Conservation (phyloP, 768 basidiomycete genomes). For the Lactarius evosmus region DNA sequence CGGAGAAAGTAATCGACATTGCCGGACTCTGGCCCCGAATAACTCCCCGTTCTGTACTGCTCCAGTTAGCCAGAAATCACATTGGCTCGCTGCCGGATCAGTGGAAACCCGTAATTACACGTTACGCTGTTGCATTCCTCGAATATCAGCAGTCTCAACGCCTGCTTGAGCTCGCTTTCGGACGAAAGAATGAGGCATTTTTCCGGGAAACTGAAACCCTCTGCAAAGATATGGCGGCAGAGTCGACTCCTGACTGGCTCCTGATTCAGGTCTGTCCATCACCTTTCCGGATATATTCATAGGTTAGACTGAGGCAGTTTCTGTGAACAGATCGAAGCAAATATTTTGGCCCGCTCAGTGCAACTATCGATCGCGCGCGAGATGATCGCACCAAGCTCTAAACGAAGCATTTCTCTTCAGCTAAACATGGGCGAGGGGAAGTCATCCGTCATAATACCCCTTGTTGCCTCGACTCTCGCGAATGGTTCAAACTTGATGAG, state of each 20-base stretch:
- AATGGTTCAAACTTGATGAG: conserved; percentile 45
- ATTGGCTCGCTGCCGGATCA: conserved; percentile 11
- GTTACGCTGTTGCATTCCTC: conserved; percentile 4
- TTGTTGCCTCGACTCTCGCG: conserved; percentile 41
- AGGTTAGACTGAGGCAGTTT: background rate
- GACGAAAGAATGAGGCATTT: conserved; percentile 1
- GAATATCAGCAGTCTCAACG: conserved; percentile 17
- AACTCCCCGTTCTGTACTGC: conserved; percentile 7
- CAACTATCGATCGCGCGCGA: conserved; percentile 43
- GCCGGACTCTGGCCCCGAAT: conserved; percentile 20
- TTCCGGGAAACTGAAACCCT: conserved; percentile 3
- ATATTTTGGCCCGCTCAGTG: conserved; percentile 43
- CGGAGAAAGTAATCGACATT: background rate
- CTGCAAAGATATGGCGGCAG: background rate
- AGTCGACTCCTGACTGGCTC: conserved; percentile 16
- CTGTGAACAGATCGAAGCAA: conserved; percentile 41
- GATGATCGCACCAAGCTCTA: conserved; percentile 44
- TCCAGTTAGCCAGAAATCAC: conserved; percentile 30
- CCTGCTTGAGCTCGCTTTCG: conserved; percentile 9
- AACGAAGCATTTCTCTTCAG: conserved; percentile 42
- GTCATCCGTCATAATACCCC: conserved; percentile 50
- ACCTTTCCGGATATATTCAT: too few relatives aligned
- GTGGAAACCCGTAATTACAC: background rate
- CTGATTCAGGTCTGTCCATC: conserved; percentile 19
- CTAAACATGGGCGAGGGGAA: conserved; percentile 63